A percentile compares a stretch with the other conserved stretches of the same genome.
phyloP scores from a whole-genome alignment of 805 yeast species.

The Candida stauntonica region DNA sequence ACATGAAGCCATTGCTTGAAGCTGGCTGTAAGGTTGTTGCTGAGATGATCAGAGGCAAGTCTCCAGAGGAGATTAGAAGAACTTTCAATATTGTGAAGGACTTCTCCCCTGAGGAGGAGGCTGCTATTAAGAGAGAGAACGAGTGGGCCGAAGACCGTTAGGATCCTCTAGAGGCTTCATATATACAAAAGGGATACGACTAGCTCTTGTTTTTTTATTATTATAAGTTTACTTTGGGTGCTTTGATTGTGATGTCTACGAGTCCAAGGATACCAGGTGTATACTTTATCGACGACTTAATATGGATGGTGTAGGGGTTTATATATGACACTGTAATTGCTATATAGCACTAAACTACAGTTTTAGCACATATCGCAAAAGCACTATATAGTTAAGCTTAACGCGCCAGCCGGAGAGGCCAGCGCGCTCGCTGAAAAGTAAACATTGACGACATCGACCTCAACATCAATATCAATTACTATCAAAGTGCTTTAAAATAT shows the following conservation, averaged over 20 bases:
- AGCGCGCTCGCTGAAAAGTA: neutral
- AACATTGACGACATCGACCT: neutral
- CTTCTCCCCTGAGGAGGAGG: conserved; percentile 83
- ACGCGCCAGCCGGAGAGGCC: too few relatives aligned
- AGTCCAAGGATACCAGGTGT: neutral
- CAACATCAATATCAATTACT: neutral
- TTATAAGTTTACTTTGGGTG: neutral
- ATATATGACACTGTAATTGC: neutral
- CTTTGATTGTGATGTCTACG: too few relatives aligned
- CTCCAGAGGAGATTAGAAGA: conserved; percentile 76
- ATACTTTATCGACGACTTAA: neutral
- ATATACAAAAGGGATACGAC: neutral
- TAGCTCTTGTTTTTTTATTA: neutral
- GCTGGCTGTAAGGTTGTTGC: conserved; percentile 82
- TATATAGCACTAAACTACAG: neutral
- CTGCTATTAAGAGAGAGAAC: conserved; percentile 80
- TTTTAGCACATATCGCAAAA: too few relatives aligned
- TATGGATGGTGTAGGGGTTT: too few relatives aligned
- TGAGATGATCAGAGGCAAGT: conserved; percentile 76
- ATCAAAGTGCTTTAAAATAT: neutral
- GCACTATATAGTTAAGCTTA: too few relatives aligned
- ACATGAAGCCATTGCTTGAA: conserved; percentile 68
- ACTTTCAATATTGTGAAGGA: conserved; percentile 79
- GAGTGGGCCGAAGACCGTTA: conserved; percentile 90
- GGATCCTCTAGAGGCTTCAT: too few relatives aligned